Percentiles rank a stretch among this genome's conserved stretches.
Conservation (phyloP, 768 basidiomycete genomes). For the Trametes gibbosa region DNA sequence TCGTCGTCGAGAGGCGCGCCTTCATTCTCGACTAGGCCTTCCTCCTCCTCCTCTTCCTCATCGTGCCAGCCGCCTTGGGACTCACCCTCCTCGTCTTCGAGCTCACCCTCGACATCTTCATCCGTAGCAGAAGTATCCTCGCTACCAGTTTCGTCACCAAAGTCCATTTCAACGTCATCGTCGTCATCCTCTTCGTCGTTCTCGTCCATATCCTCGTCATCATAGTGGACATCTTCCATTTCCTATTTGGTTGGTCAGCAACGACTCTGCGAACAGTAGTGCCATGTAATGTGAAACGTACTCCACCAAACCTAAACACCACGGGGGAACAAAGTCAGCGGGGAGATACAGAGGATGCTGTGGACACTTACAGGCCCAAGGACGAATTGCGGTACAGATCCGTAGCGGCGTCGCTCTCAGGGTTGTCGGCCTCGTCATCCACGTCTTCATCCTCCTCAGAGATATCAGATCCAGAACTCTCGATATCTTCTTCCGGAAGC, state of each 20-base stretch:
- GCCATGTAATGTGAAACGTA: conserved; percentile 45
- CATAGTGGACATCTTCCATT: conserved; percentile 78
- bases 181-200: conserved; percentile 79
- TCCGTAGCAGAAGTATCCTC: conserved; percentile 78
- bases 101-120: conserved; percentile 67
- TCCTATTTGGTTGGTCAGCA: conserved; percentile 48
- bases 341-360: background rate
- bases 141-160: conserved; percentile 78
- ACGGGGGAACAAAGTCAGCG: background rate
- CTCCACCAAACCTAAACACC: conserved; percentile 63
- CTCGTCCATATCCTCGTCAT: conserved; percentile 78
- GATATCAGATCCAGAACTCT: conserved; percentile 45
- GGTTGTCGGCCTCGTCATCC: conserved; percentile 55
- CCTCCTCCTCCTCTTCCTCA: conserved; percentile 70
- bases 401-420: conserved; percentile 75
- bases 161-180: conserved; percentile 86
- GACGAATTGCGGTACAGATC: conserved; percentile 96
- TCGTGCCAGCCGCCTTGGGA: conserved; percentile 62
- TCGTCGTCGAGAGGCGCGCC: conserved; percentile 38
- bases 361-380: conserved; percentile 76
- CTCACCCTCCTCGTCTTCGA: conserved; percentile 59
- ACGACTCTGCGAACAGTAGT: background rate
- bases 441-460: conserved; percentile 51
- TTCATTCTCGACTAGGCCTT: conserved; percentile 48
- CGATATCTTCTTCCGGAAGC: conserved; percentile 42